Conservation (phyloP, 352 stramenopile species). For the Globisporangium recalcitrans region DNA sequence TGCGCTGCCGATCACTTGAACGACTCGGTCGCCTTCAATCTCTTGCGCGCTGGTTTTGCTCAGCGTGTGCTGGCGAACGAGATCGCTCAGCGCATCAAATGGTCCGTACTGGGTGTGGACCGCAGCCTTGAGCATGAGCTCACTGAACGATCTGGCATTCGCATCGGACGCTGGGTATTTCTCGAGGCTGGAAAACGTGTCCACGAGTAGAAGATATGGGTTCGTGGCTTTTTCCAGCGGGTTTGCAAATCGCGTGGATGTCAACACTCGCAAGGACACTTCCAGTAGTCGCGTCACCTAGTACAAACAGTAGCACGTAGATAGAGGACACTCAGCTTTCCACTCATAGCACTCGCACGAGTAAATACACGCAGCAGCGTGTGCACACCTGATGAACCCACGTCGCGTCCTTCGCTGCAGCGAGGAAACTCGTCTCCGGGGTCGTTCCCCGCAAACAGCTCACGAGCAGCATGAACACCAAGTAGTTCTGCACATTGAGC, state of each 20-base stretch:
- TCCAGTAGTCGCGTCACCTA: slow-evolving; percentile 38
- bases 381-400: slow-evolving; percentile 41
- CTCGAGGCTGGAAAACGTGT: slow-evolving; percentile 31
- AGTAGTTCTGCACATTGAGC: slow-evolving; percentile 47
- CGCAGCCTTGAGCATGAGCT: slow-evolving; percentile 28
- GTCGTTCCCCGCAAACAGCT: slow-evolving; percentile 33
- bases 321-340: neutral
- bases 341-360: too few relatives aligned
- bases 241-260: slow-evolving; percentile 17
- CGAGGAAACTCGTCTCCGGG: slow-evolving; percentile 21
- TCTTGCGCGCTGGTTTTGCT: neutral
- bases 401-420: slow-evolving; percentile 23
- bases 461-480: slow-evolving; percentile 57
- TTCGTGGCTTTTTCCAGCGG: slow-evolving; percentile 24
- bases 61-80: slow-evolving; percentile 20
- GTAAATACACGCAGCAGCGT: too few relatives aligned
- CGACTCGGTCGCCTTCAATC: slow-evolving; percentile 20
- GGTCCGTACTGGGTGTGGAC: slow-evolving; percentile 17
- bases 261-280: slow-evolving; percentile 32
- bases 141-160: slow-evolving; percentile 12
- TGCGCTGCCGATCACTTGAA: slow-evolving; percentile 25
- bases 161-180: slow-evolving; percentile 24
- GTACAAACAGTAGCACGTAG: neutral
- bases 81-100: slow-evolving; percentile 33
- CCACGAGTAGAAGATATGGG: slow-evolving; percentile 46